Percentiles rank a stretch among this genome's conserved stretches.
These are phyloP conservation scores for Mycosarcoma mackinlayi DNA, from an alignment of 1,284 basidiomycete species.

Conservation along the genomic window DNA sequence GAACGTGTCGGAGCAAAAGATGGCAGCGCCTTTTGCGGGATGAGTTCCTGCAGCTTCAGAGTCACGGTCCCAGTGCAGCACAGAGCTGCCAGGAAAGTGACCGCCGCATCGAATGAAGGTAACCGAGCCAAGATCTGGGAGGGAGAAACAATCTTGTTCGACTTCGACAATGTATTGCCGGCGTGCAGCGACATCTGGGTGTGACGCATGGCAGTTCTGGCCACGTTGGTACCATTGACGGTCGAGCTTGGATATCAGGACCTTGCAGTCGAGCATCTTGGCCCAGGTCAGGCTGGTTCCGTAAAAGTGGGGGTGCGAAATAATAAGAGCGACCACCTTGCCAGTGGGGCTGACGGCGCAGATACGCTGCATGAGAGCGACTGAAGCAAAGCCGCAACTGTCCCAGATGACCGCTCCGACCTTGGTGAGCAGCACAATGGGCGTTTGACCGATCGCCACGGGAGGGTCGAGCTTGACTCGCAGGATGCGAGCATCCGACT, in stretches of 20 bases:
- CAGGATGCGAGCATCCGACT: conserved; percentile 26
- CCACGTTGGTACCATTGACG: conserved; percentile 39
- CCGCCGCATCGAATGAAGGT: conserved; percentile 34
- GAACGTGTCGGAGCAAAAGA: conserved; percentile 39
- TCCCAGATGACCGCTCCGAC: conserved; percentile 35
- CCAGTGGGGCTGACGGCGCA: conserved; percentile 26
- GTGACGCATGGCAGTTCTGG: conserved; percentile 8
- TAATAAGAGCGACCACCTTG: conserved; percentile 30
- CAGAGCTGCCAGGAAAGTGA: conserved; percentile 28
- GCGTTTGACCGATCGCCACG: conserved; percentile 40
- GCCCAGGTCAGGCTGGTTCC: conserved; percentile 32
- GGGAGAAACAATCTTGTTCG: conserved; percentile 9
- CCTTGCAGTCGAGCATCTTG: conserved; percentile 40
- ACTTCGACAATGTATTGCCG: conserved; percentile 18
- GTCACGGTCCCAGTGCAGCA: conserved; percentile 34
- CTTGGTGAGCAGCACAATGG: conserved; percentile 30
- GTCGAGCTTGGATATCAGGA: conserved; percentile 45
- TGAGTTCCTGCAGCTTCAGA: background rate
- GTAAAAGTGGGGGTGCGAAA: conserved; percentile 44
- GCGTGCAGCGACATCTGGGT: conserved; percentile 29
- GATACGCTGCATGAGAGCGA: conserved; percentile 26
- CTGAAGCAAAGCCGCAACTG: conserved; percentile 32
- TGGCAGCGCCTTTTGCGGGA: conserved; percentile 10
- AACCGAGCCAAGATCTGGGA: conserved; percentile 21
- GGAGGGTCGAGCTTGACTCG: conserved; percentile 37